These are phyloP conservation scores for Chrysosporium queenslandicum DNA, from an alignment of 2,329 filamentous ascomycete genomes.

Conservation along the genomic window DNA sequence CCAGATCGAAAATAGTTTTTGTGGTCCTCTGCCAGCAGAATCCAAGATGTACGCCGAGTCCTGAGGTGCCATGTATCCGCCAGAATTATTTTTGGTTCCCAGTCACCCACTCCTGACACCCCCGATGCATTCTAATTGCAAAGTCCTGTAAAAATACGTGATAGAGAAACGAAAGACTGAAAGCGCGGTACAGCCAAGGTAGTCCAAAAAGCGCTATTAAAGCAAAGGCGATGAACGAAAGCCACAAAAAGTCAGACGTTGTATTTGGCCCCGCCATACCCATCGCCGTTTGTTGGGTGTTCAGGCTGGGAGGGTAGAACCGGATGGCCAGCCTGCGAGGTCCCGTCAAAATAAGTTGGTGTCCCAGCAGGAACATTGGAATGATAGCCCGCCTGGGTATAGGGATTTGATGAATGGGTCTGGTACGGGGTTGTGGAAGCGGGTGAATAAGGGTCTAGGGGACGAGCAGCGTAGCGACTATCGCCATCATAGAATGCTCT, in stretches of 20 bases:
- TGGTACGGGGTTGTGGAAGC: neutral
- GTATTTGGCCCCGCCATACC: neutral
- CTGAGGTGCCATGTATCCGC: conserved; percentile 1
- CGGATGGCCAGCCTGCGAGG: neutral
- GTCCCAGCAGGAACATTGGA: neutral
- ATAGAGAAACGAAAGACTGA: neutral
- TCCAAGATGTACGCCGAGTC: conserved; percentile 4
- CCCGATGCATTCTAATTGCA: conserved; percentile 1
- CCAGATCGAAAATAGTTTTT: neutral
- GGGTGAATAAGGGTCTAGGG: conserved; percentile 1
- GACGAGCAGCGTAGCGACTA: neutral
- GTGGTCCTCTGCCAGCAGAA: neutral
- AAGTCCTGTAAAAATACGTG: neutral
- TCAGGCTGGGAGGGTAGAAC: conserved; percentile 3
- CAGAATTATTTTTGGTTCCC: neutral
- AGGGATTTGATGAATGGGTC: neutral
- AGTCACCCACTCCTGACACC: conserved; percentile 4
- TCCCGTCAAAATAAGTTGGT: conserved; percentile 1
- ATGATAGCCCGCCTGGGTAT: neutral
- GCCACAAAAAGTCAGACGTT: neutral
- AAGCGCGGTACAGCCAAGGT: neutral
- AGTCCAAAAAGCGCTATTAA: neutral
- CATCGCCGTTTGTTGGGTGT: conserved; percentile 5
- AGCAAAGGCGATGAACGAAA: neutral
- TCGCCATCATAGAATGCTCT: neutral